phyloP scores from a whole-genome alignment of 257 asterid species.

The Ehretia macrophylla region DNA sequence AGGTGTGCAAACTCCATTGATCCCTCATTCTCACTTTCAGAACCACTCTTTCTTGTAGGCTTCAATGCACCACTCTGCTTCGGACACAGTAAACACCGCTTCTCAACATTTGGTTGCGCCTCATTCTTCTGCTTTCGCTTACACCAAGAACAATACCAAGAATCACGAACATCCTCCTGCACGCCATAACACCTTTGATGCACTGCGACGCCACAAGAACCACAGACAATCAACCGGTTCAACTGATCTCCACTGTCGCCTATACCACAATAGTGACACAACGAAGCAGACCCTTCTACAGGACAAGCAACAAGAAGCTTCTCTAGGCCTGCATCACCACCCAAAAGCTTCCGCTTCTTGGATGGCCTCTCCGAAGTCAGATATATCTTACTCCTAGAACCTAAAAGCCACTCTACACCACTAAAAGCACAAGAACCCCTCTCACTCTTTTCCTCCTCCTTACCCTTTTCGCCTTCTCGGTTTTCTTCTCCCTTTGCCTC shows the following conservation, averaged over 20 bases:
- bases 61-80: slow-evolving; percentile 88
- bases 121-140: slow-evolving; percentile 44
- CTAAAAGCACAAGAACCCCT: slow-evolving; percentile 30
- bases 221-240: slow-evolving; percentile 67
- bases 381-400: slow-evolving; percentile 79
- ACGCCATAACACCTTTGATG: slow-evolving; percentile 98
- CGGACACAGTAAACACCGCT: slow-evolving; percentile 84
- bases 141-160: slow-evolving; percentile 95
- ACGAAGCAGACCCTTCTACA: slow-evolving; percentile 63
- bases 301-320: slow-evolving; percentile 76
- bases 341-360: slow-evolving; percentile 85
- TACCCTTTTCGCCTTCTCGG: slow-evolving; percentile 26
- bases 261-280: slow-evolving; percentile 82
- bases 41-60: slow-evolving; percentile 48
- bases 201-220: slow-evolving; percentile 72
- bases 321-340: slow-evolving; percentile 88
- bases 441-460: slow-evolving; percentile 21
- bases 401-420: slow-evolving; percentile 94
- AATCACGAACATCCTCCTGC: slow-evolving; percentile 64
- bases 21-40: slow-evolving; percentile 27
- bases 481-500: background rate
- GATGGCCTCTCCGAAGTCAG: slow-evolving; percentile 83
- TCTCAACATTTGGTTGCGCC: slow-evolving; percentile 28
- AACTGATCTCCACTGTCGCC: slow-evolving; percentile 58
- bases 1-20: slow-evolving; percentile 68